phyloP scores from a whole-genome alignment of 2,329 filamentous ascomycete genomes.

The Didymella exigua region DNA sequence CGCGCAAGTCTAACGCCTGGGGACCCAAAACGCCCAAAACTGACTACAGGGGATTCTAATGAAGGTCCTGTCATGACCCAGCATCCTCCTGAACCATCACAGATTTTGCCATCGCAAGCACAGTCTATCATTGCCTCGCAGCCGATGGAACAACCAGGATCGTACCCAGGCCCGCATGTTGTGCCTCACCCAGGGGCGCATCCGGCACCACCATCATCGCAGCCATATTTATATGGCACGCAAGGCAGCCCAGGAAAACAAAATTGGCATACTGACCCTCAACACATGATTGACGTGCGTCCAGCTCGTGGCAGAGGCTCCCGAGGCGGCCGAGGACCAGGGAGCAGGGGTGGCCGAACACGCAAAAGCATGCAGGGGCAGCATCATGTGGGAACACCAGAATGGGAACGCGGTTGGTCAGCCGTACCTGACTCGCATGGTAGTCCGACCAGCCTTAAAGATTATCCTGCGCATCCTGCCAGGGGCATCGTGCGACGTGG shows the following conservation, averaged over 20 bases:
- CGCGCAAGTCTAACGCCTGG: slow-evolving; percentile 34
- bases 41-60: slow-evolving; percentile 36
- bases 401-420: slow-evolving; percentile 51
- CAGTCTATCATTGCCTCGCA: slow-evolving; percentile 34
- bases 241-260: slow-evolving; percentile 40
- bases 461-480: slow-evolving; percentile 30
- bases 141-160: slow-evolving; percentile 30
- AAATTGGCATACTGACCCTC: slow-evolving; percentile 41
- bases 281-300: slow-evolving; percentile 37
- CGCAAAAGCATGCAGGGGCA: slow-evolving; percentile 46
- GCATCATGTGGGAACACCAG: slow-evolving; percentile 43
- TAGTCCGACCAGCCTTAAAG: slow-evolving; percentile 48
- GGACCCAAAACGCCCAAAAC: slow-evolving; percentile 54
- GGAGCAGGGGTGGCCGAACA: slow-evolving; percentile 45
- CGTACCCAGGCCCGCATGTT: slow-evolving; percentile 25
- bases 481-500: slow-evolving; percentile 44
- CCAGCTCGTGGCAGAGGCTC: slow-evolving; percentile 43
- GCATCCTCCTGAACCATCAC: slow-evolving; percentile 18
- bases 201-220: slow-evolving; percentile 26
- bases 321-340: slow-evolving; percentile 47
- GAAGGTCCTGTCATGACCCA: slow-evolving; percentile 8
- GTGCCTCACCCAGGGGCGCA: slow-evolving; percentile 35
- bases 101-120: slow-evolving; percentile 36
- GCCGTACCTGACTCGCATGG: slow-evolving; percentile 41
- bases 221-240: slow-evolving; percentile 35